Base-by-base conservation (phyloP, 345 rosid genomes). In the Cardiospermum halicacabum region DNA sequence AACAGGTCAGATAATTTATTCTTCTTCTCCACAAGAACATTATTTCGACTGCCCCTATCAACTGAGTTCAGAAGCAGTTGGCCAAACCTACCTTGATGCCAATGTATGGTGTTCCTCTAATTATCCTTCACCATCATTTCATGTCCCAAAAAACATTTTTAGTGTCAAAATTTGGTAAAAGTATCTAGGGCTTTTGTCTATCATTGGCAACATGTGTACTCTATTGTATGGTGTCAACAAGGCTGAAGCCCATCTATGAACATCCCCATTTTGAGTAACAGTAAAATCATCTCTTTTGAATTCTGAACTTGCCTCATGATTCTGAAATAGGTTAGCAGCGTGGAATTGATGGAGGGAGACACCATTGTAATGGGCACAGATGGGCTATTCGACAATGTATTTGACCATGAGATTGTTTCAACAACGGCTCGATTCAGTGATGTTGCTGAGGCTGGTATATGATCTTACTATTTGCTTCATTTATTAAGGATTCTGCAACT, bases 11-110 rank as follows among this genome's bases (percentile, higher is more conserved):
- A 69, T 88, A 18, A 75, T 82, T 34, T 88, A 82, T 56, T 78
- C 96, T 13, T 82, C 98, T 10, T 74, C 86, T 61, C 90, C 88
- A 7, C 96, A 92, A 70, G 96, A 92, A 60, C 96, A 89, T 69
- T 88, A 83, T 67, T 93, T 93, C 70, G 90, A 93, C 72, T 93
- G 96, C 69, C 97, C 96, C 0, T 90, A 77, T 75, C 98, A 93
- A 62, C 70, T 88, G 57, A 93, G 97, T 83, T 93, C 96, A 5
- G 96, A 89, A 64, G 78, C 57, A 0, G 70, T 81, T 63, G 74
- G 90, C 61, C 97, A 90, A 78, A 90, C 97, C 10, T 86, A 82
- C 78, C 81, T 75, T 45, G 98, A 92, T 77, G 98, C 98, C 57
- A 66, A 78, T 89, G 96, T 92, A 87, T 60, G 74, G 13, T 58